phyloP scores from a whole-genome alignment of 2,329 filamentous ascomycete genomes.

The Proliferodiscus dingleyae region DNA sequence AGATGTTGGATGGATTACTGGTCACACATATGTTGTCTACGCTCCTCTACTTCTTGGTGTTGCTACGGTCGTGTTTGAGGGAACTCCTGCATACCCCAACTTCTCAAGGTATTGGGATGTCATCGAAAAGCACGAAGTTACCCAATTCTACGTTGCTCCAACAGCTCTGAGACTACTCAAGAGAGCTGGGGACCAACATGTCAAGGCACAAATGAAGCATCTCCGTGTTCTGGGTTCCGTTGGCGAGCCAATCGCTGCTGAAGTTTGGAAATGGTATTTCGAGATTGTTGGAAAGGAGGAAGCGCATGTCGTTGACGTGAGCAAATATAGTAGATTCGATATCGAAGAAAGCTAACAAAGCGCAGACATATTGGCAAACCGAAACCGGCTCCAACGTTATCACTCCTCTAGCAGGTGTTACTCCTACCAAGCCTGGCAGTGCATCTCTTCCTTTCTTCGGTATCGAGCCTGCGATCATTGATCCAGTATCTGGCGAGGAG shows the following conservation, averaged over 20 bases:
- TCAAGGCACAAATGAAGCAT: constrained; percentile 83
- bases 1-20: constrained; percentile 98
- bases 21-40: constrained; percentile 97
- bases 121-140: constrained; percentile 89
- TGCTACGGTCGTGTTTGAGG: constrained; percentile 94
- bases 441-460: constrained; percentile 97
- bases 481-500: constrained; percentile 91
- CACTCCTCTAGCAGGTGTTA: constrained; percentile 85
- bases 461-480: constrained; percentile 95
- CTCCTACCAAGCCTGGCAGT: constrained; percentile 92
- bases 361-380: constrained; percentile 98
- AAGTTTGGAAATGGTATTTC: constrained; percentile 99
- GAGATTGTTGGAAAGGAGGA: constrained; percentile 91
- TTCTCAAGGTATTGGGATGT: constrained; percentile 99
- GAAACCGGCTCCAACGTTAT: constrained; percentile 98
- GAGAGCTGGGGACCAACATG: constrained; percentile 88
- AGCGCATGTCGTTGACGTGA: constrained; percentile 88
- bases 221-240: constrained; percentile 90
- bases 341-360: constrained; percentile 22
- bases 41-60: constrained; percentile 89
- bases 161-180: constrained; percentile 91
- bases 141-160: constrained; percentile 97
- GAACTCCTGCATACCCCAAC: constrained; percentile 93
- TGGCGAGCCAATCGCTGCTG: constrained; percentile 93
- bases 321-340: constrained; percentile 35